Evolutionary conservation across 345 rosid species (phyloP).

Genomic region (Viola odorata): DNA sequence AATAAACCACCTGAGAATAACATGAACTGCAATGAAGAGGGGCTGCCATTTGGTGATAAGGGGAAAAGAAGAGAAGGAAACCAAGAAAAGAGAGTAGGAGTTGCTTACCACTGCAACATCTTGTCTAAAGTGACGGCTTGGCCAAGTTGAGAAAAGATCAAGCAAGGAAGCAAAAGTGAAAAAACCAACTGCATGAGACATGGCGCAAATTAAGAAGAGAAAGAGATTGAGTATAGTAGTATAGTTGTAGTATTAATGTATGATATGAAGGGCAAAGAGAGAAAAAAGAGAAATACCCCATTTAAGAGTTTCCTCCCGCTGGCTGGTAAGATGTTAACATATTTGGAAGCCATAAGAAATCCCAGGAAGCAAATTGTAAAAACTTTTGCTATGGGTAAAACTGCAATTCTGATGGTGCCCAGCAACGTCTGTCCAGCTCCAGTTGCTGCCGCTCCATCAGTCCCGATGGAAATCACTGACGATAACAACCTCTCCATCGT

Average conservation of each 20-base stretch:
- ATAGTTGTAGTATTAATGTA: no score
- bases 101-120: constrained; percentile 70
- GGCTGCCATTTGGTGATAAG: neutral
- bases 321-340: constrained; percentile 86
- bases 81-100: neutral
- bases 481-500: constrained; percentile 38
- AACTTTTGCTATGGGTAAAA: constrained; percentile 92
- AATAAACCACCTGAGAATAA: constrained; percentile 85
- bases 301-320: constrained; percentile 83
- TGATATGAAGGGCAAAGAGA: neutral
- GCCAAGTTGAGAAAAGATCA: constrained; percentile 96
- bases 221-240: no score
- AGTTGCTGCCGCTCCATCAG: constrained; percentile 35
- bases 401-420: constrained; percentile 73
- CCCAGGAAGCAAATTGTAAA: constrained; percentile 94
- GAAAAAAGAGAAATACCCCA: constrained; percentile 46
- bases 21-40: neutral
- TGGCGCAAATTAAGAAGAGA: neutral
- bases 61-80: neutral
- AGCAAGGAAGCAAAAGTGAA: constrained; percentile 92
- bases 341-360: constrained; percentile 95
- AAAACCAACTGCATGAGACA: constrained; percentile 68
- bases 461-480: constrained; percentile 22
- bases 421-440: constrained; percentile 49
- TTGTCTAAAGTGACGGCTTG: constrained; percentile 82